Base-by-base conservation (phyloP, 495 filamentous ascomycete genomes). In the Lophium mytilinum region DNA sequence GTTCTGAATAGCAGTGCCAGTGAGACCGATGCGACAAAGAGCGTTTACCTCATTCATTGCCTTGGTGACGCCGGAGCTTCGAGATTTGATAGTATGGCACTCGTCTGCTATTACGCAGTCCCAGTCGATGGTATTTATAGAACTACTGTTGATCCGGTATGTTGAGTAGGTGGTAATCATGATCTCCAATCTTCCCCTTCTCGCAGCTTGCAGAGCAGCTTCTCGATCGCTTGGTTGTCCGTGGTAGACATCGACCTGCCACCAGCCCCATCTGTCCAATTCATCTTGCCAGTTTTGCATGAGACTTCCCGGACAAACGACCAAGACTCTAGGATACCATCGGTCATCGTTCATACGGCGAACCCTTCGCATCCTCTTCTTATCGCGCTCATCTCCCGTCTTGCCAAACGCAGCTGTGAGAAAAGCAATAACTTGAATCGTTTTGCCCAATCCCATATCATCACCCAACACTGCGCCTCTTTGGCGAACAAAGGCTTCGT, bases 391-490 rank as follows among this genome's bases (percentile, higher is more conserved):
- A 62, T 96, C 92, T 1, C 83, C 94, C 5, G 89, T 95, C 72
- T 97, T 97, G 0, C 92, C 94, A 68, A 96, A 98, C 6, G 89
- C 90, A 8, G 84, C 90, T 0, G 89, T 90, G 36, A 98, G 77
- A 63, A 97, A 98, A 0, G 92, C 89, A 57, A 93, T 94, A 30
- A 98, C 90, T 71, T 98, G 93, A 12, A 98, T 88, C 0, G 93
- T 98, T 70, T 98, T 98, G 0, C 93, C 93, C 34, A 98, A 72
- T 35, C 93, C 93, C 93, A 98, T 98, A 66, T 98, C 93, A 69
- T 98, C 93, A 1, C 94, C 84, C 1, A 98, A 76, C 19, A 98
- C 86, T 4, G 88, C 90, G 4, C 94, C 93, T 55, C 84, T 88
- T 58, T 97, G 94, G 64, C 89, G 93, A 15, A 96, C 86, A 64